Percentiles rank a stretch among this genome's conserved stretches.
phyloP scores from a whole-genome alignment of 805 yeast species.

The Hanseniaspora clermontiae region DNA sequence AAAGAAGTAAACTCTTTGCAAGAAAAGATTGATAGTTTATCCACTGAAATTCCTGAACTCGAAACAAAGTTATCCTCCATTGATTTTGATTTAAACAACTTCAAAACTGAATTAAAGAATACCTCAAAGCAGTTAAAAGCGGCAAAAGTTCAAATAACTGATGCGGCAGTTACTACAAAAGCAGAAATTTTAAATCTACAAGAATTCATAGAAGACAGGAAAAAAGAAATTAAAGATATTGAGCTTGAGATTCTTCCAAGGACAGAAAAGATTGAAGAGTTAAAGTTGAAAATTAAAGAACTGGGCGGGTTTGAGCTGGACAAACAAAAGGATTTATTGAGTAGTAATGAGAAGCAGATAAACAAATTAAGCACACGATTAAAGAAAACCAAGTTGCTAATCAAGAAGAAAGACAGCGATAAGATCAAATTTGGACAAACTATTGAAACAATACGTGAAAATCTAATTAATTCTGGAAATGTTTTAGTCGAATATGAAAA shows the following conservation, averaged over 20 bases:
- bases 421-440: constrained; percentile 35
- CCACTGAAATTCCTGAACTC: constrained; percentile 57
- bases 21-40: constrained; percentile 41
- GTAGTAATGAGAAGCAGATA: constrained; percentile 53
- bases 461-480: constrained; percentile 33
- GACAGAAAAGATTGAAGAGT: constrained; percentile 36
- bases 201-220: constrained; percentile 19
- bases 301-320: constrained; percentile 82
- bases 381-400: constrained; percentile 42
- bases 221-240: constrained; percentile 31
- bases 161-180: constrained; percentile 16
- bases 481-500: constrained; percentile 31
- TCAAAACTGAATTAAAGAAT: constrained; percentile 32
- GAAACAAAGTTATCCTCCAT: constrained; percentile 49
- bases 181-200: constrained; percentile 16
- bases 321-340: constrained; percentile 70
- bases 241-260: constrained; percentile 41
- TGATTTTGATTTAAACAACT: constrained; percentile 37
- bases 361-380: constrained; percentile 47
- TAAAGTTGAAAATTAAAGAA: constrained; percentile 72
- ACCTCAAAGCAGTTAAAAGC: constrained; percentile 41
- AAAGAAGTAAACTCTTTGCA: constrained; percentile 48
- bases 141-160: constrained; percentile 34
- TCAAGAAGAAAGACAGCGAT: constrained; percentile 53
- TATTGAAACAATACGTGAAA: constrained; percentile 23